Evolutionary conservation across 257 asterid species (phyloP), one percentile per base, ranked within the genome.

Genomic region (Verbena officinalis): DNA sequence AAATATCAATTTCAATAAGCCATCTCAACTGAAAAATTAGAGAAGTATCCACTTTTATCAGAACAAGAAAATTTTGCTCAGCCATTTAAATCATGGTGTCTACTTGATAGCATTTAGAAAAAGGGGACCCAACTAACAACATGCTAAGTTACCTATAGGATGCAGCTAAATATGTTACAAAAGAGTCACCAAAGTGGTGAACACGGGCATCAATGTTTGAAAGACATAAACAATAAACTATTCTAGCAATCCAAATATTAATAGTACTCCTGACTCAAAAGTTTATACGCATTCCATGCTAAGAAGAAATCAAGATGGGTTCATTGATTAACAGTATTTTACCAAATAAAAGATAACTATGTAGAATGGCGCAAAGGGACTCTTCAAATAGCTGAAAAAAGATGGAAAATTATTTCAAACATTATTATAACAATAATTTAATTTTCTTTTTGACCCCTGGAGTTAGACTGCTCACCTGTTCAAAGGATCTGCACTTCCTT

Each of bases 401-500:
- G 61, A 56, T 7, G n/a, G n/a, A 31, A 22, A 46, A 9, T 6
- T 9, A 24, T 53, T 8, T 33, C 5, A 54, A 24, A 34, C 23
- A 40, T 44, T 22, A 17, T 67, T 43, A 2, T 62, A 67, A 49
- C 24, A 23, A 22, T 15, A 30, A 43, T 52, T 13, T n/a, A 44
- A 45, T 9, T 70, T 62, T 36, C 40, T 36, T 48, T 62, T 55
- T 50, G 33, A 36, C 31, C 63, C 53, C 50, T 34, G 57, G 42
- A 45, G 64, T 59, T 20, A n/a, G 64, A 55, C 7, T 9, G 56
- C 17, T 62, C 76, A 90, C 99, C 99, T 94, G 83, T 94, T 88
- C 76, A 94, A 80, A 75, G 94, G 73, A 80, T 94, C 99, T 16
- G 99, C 93, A 78, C 82, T 88, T 80, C 99, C 99, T 83, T 90